These are phyloP conservation scores for Phytophthora capsici DNA, from an alignment of 352 stramenopile genomes.

Conservation along the genomic window DNA sequence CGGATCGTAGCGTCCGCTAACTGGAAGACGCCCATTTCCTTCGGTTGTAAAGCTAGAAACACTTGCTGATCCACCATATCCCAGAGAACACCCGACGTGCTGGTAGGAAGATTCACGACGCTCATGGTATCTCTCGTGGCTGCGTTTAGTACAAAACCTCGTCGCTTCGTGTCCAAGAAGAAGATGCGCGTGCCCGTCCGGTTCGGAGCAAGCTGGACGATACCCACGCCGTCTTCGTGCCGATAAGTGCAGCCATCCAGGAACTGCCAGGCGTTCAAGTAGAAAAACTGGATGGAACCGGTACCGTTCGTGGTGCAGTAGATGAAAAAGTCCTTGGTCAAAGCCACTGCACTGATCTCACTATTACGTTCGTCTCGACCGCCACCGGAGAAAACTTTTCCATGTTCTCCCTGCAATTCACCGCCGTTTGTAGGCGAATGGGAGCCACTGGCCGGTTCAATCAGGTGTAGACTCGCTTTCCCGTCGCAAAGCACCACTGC, in stretches of 20 bases:
- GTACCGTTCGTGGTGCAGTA: conserved; percentile 89
- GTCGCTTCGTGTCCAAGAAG: conserved; percentile 83
- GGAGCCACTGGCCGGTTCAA: conserved; percentile 64
- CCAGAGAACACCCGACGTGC: conserved; percentile 79
- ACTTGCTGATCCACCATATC: conserved; percentile 87
- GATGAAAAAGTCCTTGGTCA: conserved; percentile 95
- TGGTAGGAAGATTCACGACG: conserved; percentile 73
- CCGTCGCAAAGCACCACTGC: conserved; percentile 88
- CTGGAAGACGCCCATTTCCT: conserved; percentile 87
- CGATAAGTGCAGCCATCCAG: conserved; percentile 83
- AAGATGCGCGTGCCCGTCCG: conserved; percentile 82
- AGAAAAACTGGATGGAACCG: conserved; percentile 93
- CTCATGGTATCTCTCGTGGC: conserved; percentile 70
- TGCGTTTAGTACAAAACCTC: conserved; percentile 86
- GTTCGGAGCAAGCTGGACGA: conserved; percentile 80
- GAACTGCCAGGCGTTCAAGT: conserved; percentile 86
- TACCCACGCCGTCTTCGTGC: conserved; percentile 80
- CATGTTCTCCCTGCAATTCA: conserved; percentile 67
- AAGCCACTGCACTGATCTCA: conserved; percentile 87
- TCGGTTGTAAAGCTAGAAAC: conserved; percentile 81
- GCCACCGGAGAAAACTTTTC: conserved; percentile 79
- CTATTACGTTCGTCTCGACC: conserved; percentile 79
- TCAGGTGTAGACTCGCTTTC: conserved; percentile 91
- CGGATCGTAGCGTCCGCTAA: conserved; percentile 89
- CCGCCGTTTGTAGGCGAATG: conserved; percentile 26